phyloP scores from a whole-genome alignment of 805 yeast species.

The Ogataea angusta region DNA sequence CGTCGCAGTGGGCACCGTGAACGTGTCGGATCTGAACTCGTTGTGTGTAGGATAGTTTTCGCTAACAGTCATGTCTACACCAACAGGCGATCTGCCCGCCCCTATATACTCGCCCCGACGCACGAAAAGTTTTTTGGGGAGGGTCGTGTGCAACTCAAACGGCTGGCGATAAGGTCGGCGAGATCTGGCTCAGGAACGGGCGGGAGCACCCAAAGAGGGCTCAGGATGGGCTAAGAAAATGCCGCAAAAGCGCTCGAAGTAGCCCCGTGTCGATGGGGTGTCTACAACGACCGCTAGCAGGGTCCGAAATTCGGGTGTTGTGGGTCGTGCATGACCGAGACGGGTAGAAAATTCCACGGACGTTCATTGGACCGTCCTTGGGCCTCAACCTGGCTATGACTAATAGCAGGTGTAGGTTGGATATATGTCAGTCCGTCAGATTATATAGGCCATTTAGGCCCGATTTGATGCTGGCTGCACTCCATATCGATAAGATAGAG shows the following conservation, averaged over 20 bases:
- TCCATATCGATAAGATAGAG: constrained; percentile 4
- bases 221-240: not conserved
- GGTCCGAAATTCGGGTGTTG: not conserved
- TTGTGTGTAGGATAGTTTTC: constrained; percentile 29
- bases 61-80: constrained; percentile 12
- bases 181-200: too few species aligned
- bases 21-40: constrained; percentile 72
- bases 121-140: constrained; percentile 10
- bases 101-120: constrained; percentile 5
- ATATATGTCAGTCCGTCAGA: not conserved
- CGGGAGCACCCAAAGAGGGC: not conserved
- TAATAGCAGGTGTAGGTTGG: not conserved
- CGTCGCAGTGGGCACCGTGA: constrained; percentile 76
- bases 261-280: not conserved
- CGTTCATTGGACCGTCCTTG: constrained; percentile 6
- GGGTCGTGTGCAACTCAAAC: constrained; percentile 9
- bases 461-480: constrained; percentile 1
- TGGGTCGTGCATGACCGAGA: constrained; percentile 9
- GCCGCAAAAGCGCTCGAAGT: not conserved
- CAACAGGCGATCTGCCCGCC: not conserved
- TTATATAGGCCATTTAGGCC: constrained; percentile 4
- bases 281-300: not conserved
- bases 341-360: constrained; percentile 11
- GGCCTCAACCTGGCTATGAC: constrained; percentile 1
- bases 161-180: not conserved